phyloP scores from a whole-genome alignment of 192 early-diverging fungal species.

The Entomortierella chlamydospora region DNA sequence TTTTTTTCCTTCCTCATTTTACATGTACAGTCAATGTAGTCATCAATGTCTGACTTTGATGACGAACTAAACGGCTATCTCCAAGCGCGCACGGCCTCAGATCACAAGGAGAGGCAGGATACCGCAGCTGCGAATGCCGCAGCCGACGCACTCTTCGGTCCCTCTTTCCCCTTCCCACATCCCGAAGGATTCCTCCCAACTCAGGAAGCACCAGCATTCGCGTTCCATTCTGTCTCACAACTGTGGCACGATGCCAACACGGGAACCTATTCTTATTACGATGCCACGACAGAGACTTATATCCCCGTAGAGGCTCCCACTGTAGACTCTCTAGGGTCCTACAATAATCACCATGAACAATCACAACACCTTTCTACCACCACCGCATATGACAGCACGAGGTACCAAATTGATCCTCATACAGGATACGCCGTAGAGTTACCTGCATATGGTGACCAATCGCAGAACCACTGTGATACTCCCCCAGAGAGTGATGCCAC shows the following conservation, averaged over 20 bases:
- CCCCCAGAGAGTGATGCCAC: conserved; percentile 59
- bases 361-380: not conserved
- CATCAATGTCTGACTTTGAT: conserved; percentile 43
- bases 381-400: not conserved
- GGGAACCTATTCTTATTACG: conserved; percentile 64
- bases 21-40: not conserved
- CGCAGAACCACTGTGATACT: not conserved
- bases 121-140: conserved; percentile 31
- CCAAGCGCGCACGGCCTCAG: conserved; percentile 25
- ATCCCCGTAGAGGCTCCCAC: conserved; percentile 52
- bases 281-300: conserved; percentile 61
- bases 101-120: conserved; percentile 21
- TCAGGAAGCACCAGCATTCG: conserved; percentile 36
- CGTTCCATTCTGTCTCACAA: conserved; percentile 51
- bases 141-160: conserved; percentile 28
- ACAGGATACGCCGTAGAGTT: conserved; percentile 30
- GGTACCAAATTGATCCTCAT: conserved; percentile 20
- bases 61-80: conserved; percentile 47
- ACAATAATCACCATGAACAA: not conserved
- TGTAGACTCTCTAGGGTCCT: not conserved
- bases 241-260: conserved; percentile 69
- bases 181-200: conserved; percentile 31
- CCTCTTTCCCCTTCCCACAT: conserved; percentile 21
- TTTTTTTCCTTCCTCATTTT: not conserved
- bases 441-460: not conserved